Conservation (phyloP, 2,329 filamentous ascomycete species). For the Lizonia empirigonia region DNA sequence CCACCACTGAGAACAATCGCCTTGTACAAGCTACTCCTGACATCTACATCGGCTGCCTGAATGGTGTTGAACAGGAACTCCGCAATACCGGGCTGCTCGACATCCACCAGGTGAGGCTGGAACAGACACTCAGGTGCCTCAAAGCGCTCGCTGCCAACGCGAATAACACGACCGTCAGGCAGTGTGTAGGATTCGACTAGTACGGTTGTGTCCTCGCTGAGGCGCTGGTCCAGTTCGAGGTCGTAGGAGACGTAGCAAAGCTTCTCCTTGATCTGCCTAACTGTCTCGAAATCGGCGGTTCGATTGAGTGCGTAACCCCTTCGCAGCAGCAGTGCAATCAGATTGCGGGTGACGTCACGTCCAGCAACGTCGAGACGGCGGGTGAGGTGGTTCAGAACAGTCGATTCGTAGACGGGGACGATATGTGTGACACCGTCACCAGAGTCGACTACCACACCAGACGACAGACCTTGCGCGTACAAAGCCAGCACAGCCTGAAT, state of each 20-base stretch:
- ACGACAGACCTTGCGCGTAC: constrained; percentile 84
- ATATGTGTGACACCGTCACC: constrained; percentile 99
- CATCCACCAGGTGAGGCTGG: constrained; percentile 97
- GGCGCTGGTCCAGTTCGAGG: constrained; percentile 90
- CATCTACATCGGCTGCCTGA: constrained; percentile 92
- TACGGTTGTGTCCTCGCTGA: constrained; percentile 96
- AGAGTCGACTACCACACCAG: constrained; percentile 97
- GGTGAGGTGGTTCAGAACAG: constrained; percentile 96
- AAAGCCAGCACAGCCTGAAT: constrained; percentile 96
- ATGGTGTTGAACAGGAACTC: constrained; percentile 99
- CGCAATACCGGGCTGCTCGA: constrained; percentile 94
- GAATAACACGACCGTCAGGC: constrained; percentile 93
- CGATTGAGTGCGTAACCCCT: constrained; percentile 96
- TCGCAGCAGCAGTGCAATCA: constrained; percentile 91
- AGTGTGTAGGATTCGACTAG: constrained; percentile 97
- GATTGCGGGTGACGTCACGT: constrained; percentile 95
- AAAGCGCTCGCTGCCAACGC: constrained; percentile 95
- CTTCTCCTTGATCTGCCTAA: constrained; percentile 99
- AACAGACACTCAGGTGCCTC: constrained; percentile 98
- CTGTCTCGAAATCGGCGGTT: constrained; percentile 98
- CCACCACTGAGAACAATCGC: constrained; percentile 95
- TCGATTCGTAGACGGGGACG: constrained; percentile 97
- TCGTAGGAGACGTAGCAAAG: constrained; percentile 99
- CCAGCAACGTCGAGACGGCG: constrained; percentile 93
- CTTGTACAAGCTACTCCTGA: constrained; percentile 92